Base-by-base conservation (phyloP, 1,284 basidiomycete species). In the Vanrija pseudolonga region DNA sequence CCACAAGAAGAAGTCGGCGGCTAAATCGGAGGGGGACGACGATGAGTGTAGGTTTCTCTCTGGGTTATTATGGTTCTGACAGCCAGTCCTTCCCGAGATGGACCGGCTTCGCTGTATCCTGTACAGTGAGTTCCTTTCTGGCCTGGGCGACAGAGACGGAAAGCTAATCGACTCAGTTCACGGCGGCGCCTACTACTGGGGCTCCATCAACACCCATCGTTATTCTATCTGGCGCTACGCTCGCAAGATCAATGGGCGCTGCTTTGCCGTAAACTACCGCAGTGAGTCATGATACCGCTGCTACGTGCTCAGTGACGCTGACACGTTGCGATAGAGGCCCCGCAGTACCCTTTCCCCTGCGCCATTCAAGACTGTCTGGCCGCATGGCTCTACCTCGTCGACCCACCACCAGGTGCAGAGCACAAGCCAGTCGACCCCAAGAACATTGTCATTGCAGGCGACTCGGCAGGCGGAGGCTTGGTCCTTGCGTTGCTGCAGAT, bases 271-370 rank as follows among this genome's bases (percentile, higher is more conserved):
- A 59, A 90, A 92, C 66, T 96, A 96, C 71, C 83, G 92, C 40
- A 71, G 73, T 74, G 45, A 38, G 69, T 49, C 22, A 5, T n/a
- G 53, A 20, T 12, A 26, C 1, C 18, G n/a, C 32, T 32, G 32
- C 4, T 12, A 32, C 9, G 5, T 12, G 32, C 7, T 26, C 26
- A 32, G 32, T 36, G 20, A 45, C n/a, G 15, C 50, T 54, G 19
- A 49, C 45, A 26, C 26, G 24, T 14, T 37, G 5, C 52, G 32
- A 32, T 26, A 76, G 72, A 83, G 40, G 85, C 93, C 12, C 93
- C 93, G 0, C 92, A 96, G 75, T 96, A 94, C 63, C 95, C 95
- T 0, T 98, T 97, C 76, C 95, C 95, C 0, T 98, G 95, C 65
- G 91, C 88, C 0, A 77, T 98, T 15, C 90, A 95, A 68, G 93